Percentiles rank a stretch among this genome's conserved stretches.
phyloP scores from a whole-genome alignment of 2,329 filamentous ascomycete species.

The Hypoxylon sp. region DNA sequence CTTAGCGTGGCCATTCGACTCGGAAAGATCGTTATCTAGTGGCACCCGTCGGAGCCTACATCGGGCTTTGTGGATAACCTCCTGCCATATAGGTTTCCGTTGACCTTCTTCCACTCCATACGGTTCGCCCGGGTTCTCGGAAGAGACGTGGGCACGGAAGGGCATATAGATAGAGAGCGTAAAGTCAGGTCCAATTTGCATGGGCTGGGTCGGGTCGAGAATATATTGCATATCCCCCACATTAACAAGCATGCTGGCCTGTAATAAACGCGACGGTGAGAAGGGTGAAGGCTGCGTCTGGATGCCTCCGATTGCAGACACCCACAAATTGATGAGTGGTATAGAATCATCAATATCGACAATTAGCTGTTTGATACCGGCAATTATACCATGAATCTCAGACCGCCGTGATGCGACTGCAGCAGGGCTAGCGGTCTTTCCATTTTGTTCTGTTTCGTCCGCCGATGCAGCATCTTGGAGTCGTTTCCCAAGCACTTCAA shows the following conservation, averaged over 20 bases:
- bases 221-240: constrained; percentile 87
- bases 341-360: constrained; percentile 89
- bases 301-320: constrained; percentile 91
- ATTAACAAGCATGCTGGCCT: constrained; percentile 91
- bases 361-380: constrained; percentile 80
- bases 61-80: constrained; percentile 92
- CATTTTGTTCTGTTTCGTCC: constrained; percentile 64
- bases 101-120: constrained; percentile 65
- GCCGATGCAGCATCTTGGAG: constrained; percentile 76
- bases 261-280: constrained; percentile 88
- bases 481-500: constrained; percentile 80
- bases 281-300: constrained; percentile 84
- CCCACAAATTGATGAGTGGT: constrained; percentile 90
- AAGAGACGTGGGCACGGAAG: constrained; percentile 80
- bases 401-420: constrained; percentile 68
- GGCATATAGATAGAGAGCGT: constrained; percentile 94
- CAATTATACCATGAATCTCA: constrained; percentile 76
- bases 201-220: constrained; percentile 68
- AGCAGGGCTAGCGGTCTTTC: constrained; percentile 56
- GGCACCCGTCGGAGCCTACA: constrained; percentile 82
- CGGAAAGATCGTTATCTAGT: constrained; percentile 30
- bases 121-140: constrained; percentile 58
- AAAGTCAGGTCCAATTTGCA: constrained; percentile 90
- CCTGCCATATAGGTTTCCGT: constrained; percentile 86
- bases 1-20: constrained; percentile 24